These are phyloP conservation scores for Capsella bursapastoris DNA, from an alignment of 345 rosid species.

Conservation along the genomic window DNA sequence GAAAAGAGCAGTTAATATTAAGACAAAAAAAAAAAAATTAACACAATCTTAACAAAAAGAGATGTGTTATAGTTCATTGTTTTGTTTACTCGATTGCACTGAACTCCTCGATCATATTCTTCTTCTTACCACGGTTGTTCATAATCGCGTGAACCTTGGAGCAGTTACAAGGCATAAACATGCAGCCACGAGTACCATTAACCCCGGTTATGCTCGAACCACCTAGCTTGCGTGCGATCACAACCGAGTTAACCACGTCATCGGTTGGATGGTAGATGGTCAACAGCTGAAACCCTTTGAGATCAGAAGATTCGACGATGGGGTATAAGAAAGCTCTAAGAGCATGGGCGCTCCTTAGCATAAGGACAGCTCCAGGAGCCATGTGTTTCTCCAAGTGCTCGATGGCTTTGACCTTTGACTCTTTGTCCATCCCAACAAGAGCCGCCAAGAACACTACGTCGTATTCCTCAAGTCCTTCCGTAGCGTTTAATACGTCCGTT, in stretches of 20 bases:
- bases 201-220: slow-evolving; percentile 31
- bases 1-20: background rate
- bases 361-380: slow-evolving; percentile 68
- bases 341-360: slow-evolving; percentile 85
- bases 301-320: slow-evolving; percentile 62
- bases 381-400: slow-evolving; percentile 79
- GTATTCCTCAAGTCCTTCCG: slow-evolving; percentile 55
- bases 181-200: slow-evolving; percentile 31
- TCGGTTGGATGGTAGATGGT: slow-evolving; percentile 81
- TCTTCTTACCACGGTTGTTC: slow-evolving; percentile 55
- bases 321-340: slow-evolving; percentile 89
- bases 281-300: slow-evolving; percentile 74
- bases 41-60: slow-evolving; percentile 17
- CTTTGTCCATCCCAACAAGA: slow-evolving; percentile 89
- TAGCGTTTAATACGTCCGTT: slow-evolving; percentile 60
- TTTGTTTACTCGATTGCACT: slow-evolving; percentile 40
- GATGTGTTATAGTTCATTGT: slow-evolving; percentile 12
- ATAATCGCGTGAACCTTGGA: slow-evolving; percentile 63
- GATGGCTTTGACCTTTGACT: slow-evolving; percentile 62
- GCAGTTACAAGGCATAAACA: slow-evolving; percentile 61
- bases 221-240: slow-evolving; percentile 68
- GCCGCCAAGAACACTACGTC: slow-evolving; percentile 94
- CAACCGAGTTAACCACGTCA: slow-evolving; percentile 80
- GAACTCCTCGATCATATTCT: slow-evolving; percentile 59
- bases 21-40: slow-evolving; percentile 16